Evolutionary conservation across 139 green algal genomes (phyloP).

Genomic region (Deuterostichococcus epilithicus): DNA sequence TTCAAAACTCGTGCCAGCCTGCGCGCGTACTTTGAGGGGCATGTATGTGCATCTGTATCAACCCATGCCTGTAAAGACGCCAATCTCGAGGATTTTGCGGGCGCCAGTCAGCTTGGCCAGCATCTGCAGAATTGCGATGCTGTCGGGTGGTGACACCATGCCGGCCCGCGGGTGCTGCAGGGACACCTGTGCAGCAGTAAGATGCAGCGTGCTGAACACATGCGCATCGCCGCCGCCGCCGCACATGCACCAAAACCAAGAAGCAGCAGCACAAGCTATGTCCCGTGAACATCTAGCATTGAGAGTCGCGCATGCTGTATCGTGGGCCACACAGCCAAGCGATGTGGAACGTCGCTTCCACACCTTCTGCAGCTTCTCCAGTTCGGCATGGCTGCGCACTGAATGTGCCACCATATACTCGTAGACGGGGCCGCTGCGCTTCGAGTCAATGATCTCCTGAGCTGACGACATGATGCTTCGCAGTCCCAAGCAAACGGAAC

Average conservation of each 20-base stretch:
- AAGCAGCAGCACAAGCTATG: too few species aligned
- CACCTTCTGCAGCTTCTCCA: neutral
- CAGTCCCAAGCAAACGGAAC: too few species aligned
- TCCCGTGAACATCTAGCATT: too few species aligned
- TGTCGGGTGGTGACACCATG: slow-evolving; percentile 4
- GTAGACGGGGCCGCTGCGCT: neutral
- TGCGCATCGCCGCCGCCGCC: too few species aligned
- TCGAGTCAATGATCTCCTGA: too few species aligned
- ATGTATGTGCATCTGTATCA: neutral
- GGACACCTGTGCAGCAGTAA: neutral
- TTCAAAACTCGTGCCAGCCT: neutral
- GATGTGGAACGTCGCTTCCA: too few species aligned
- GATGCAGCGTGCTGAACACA: too few species aligned
- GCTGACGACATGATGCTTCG: too few species aligned
- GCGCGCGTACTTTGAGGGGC: neutral
- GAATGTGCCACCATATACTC: neutral
- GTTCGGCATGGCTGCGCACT: neutral
- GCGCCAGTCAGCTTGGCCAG: neutral
- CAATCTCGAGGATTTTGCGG: slow-evolving; percentile 1
- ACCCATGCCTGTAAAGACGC: slow-evolving; percentile 2
- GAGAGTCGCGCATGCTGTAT: too few species aligned
- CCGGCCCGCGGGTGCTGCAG: neutral
- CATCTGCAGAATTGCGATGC: slow-evolving; percentile 9
- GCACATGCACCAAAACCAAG: too few species aligned
- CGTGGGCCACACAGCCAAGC: too few species aligned